Conservation (phyloP, 1,284 basidiomycete species). For the Blastosporella zonata region DNA sequence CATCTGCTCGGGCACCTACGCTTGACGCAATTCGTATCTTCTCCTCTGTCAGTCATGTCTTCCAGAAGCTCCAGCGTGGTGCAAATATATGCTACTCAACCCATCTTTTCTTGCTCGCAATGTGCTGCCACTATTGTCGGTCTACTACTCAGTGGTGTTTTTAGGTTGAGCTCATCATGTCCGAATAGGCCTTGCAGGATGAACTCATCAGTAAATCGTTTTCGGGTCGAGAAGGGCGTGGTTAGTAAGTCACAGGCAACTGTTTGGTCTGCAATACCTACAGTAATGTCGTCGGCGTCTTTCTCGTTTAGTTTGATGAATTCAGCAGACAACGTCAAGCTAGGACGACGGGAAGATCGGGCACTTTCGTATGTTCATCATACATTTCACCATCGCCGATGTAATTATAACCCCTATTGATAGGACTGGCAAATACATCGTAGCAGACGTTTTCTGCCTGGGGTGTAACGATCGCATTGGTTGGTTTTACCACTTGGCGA, state of each 20-base stretch:
- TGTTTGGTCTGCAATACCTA: not conserved
- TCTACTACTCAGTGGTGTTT: conserved; percentile 9
- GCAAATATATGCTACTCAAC: conserved; percentile 54
- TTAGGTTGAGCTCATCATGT: not conserved
- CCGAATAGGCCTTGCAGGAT: conserved; percentile 70
- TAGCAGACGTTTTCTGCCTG: conserved; percentile 75
- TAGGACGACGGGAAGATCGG: conserved; percentile 75
- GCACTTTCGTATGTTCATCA: conserved; percentile 59
- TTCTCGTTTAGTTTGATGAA: conserved; percentile 61
- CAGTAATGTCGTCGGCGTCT: not conserved
- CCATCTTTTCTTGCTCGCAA: conserved; percentile 60
- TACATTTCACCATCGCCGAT: too few species aligned
- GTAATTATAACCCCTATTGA: conserved; percentile 5
- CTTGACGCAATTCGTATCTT: not conserved
- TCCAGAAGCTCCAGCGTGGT: conserved; percentile 45
- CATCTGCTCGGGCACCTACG: not conserved
- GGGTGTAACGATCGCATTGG: conserved; percentile 79
- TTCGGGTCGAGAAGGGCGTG: conserved; percentile 80
- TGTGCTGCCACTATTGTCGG: conserved; percentile 67
- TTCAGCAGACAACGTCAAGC: conserved; percentile 71
- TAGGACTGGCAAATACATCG: conserved; percentile 82
- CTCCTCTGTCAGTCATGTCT: conserved; percentile 2
- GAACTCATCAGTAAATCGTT: conserved; percentile 86
- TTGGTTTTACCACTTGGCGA: conserved; percentile 84
- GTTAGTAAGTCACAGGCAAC: conserved; percentile 53